These are phyloP conservation scores for Sorghum bicolor DNA, from an alignment of 176 grass and related monocot genomes.

Conservation along the genomic window DNA sequence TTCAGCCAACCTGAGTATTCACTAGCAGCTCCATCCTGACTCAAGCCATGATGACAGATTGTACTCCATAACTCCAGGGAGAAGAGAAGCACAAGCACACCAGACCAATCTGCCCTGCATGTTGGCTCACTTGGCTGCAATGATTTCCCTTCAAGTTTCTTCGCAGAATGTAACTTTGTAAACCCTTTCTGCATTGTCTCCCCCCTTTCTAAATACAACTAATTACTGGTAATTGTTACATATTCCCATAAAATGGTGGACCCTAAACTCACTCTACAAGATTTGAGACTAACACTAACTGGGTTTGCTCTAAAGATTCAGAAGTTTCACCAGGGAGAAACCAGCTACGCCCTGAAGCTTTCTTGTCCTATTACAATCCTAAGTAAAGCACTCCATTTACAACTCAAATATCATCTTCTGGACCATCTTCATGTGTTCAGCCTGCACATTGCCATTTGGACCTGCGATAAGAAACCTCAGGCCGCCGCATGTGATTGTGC, in stretches of 20 bases:
- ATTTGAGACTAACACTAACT: neutral
- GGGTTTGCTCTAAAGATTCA: neutral
- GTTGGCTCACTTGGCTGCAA: too few species aligned
- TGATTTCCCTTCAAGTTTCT: neutral
- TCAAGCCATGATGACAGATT: neutral
- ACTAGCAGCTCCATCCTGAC: neutral
- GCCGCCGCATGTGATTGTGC: conserved; percentile 61
- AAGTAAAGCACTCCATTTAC: conserved; percentile 3
- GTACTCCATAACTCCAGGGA: neutral
- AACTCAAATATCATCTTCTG: conserved; percentile 60
- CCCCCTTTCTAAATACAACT: neutral
- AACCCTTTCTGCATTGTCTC: neutral
- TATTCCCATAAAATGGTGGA: neutral
- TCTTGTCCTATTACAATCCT: conserved; percentile 9
- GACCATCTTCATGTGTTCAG: conserved; percentile 77
- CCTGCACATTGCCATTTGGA: conserved; percentile 53
- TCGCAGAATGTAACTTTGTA: neutral
- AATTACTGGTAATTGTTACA: conserved; percentile 2
- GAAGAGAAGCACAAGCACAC: neutral
- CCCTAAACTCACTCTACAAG: neutral
- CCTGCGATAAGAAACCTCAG: conserved; percentile 69
- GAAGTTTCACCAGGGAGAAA: neutral
- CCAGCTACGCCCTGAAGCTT: neutral
- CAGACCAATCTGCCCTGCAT: too few species aligned
- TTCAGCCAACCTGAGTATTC: neutral